phyloP scores from a whole-genome alignment of 345 rosid species.

The Aethionema arabicum region DNA sequence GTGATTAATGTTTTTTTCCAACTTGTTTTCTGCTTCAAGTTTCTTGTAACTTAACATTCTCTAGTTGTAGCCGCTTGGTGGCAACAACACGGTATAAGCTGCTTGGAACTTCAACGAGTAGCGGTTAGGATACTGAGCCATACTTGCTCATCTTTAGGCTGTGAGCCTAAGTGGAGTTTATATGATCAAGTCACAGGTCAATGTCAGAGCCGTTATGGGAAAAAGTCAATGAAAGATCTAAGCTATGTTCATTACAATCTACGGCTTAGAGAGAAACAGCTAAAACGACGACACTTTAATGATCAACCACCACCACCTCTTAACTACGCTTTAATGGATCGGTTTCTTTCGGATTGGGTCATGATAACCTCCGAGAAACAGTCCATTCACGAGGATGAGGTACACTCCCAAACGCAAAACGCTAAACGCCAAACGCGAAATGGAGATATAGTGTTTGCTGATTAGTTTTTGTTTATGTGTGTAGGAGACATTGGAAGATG shows the following conservation, averaged over 20 bases:
- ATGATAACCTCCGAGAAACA: conserved; percentile 40
- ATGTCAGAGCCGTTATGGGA: conserved; percentile 52
- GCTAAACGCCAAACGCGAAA: background rate
- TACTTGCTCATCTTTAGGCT: conserved; percentile 71
- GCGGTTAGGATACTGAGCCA: conserved; percentile 89
- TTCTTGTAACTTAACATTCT: no score
- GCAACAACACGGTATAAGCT: conserved; percentile 49
- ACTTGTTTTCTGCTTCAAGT: no score
- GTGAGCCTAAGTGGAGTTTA: conserved; percentile 73
- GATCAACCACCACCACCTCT: conserved; percentile 37
- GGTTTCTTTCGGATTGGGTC: conserved; percentile 64
- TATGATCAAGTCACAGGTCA: conserved; percentile 57
- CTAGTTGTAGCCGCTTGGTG: conserved; percentile 68
- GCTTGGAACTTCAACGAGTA: conserved; percentile 81
- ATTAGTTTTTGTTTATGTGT: background rate
- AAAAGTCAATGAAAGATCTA: conserved; percentile 58
- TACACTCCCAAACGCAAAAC: conserved; percentile 27
- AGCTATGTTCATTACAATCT: conserved; percentile 75
- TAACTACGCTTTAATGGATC: conserved; percentile 53
- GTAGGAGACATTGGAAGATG: conserved; percentile 27
- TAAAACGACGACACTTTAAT: conserved; percentile 43
- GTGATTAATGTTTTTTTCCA: conserved; percentile 32
- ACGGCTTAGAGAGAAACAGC: conserved; percentile 57
- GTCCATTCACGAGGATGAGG: conserved; percentile 60
- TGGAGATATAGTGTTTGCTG: background rate